These are phyloP conservation scores for Alternaria viburni DNA, from an alignment of 2,329 filamentous ascomycete genomes.

Conservation along the genomic window DNA sequence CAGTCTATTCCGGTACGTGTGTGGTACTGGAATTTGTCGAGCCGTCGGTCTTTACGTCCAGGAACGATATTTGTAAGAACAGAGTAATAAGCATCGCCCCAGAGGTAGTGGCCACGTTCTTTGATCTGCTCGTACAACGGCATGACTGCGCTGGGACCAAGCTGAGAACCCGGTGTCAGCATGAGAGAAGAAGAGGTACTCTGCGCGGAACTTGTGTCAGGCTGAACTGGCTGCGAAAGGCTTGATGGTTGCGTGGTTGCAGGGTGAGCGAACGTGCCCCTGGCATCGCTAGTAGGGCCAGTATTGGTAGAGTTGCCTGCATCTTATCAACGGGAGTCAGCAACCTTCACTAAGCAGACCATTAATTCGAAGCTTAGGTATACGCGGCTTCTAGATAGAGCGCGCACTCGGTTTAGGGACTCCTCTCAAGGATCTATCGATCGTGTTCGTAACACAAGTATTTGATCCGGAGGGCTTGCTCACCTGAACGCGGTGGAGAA, in stretches of 20 bases:
- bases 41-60: neutral
- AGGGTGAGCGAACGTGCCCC: neutral
- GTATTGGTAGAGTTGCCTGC: accelerated
- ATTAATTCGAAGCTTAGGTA: neutral
- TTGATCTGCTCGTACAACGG: neutral
- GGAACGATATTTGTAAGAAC: neutral
- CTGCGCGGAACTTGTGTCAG: neutral
- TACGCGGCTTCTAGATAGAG: neutral
- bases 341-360: neutral
- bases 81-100: neutral
- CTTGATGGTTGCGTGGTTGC: neutral
- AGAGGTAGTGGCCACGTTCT: neutral
- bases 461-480: neutral
- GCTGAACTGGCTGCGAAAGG: neutral
- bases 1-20: too few species aligned
- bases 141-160: neutral
- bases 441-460: neutral
- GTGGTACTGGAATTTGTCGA: neutral
- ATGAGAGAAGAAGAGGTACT: neutral
- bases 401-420: neutral
- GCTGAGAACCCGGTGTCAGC: neutral
- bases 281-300: neutral
- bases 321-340: neutral
- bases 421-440: neutral
- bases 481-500: neutral